These are phyloP conservation scores for Zymoseptoria pseudotritici DNA, from an alignment of 2,329 filamentous ascomycete genomes.

Conservation along the genomic window DNA sequence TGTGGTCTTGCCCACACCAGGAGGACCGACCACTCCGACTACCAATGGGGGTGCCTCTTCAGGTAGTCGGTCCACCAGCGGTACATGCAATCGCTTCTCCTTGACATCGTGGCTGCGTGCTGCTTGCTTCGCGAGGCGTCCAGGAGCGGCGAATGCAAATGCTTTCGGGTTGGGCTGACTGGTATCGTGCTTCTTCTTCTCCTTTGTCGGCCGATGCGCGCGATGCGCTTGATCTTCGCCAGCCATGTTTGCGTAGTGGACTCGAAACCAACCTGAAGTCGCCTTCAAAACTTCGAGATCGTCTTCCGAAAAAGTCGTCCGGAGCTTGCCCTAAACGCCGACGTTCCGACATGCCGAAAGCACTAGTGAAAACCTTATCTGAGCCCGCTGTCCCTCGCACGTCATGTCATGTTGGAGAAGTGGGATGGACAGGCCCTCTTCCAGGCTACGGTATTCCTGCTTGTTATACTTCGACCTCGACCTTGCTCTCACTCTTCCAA, in stretches of 20 bases:
- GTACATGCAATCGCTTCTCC: conserved; percentile 94
- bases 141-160: conserved; percentile 76
- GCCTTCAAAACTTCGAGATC: neutral
- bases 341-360: too few relatives aligned
- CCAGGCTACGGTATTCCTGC: too few relatives aligned
- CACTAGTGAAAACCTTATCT: too few relatives aligned
- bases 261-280: neutral
- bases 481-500: neutral
- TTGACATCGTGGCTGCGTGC: conserved; percentile 72
- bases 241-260: conserved; percentile 19
- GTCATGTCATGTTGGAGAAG: neutral
- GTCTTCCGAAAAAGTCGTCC: neutral
- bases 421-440: neutral
- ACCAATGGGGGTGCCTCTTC: conserved; percentile 92
- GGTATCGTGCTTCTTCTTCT: conserved; percentile 65
- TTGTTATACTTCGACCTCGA: neutral
- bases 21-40: conserved; percentile 88
- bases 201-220: conserved; percentile 78
- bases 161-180: conserved; percentile 78
- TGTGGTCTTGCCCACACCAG: conserved; percentile 90
- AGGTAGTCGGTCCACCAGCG: conserved; percentile 87
- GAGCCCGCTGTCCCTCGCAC: neutral
- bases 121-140: conserved; percentile 68
- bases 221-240: conserved; percentile 65
- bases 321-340: too few relatives aligned